These are phyloP conservation scores for Debaryomyces hansenii DNA, from an alignment of 805 yeast genomes.

Conservation along the genomic window DNA sequence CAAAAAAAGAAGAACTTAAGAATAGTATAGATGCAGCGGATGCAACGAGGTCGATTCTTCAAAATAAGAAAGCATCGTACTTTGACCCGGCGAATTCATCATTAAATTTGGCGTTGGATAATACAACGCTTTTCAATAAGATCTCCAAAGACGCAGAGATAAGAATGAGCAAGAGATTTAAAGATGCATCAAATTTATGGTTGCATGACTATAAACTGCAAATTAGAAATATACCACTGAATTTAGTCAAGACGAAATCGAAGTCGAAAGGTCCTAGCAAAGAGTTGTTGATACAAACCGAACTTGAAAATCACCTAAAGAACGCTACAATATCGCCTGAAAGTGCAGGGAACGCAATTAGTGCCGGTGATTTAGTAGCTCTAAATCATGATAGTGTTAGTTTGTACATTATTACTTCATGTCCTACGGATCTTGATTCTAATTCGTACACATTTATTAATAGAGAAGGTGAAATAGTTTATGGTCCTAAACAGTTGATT, in stretches of 20 bases:
- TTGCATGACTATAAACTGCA: constrained; percentile 2
- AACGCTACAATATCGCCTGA: constrained; percentile 17
- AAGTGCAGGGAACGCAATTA: constrained; percentile 20
- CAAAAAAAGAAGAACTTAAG: not conserved
- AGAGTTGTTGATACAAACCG: not conserved
- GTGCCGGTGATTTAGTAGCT: constrained; percentile 66
- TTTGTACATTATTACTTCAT: constrained; percentile 53
- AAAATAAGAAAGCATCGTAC: constrained; percentile 5
- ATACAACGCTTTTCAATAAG: constrained; percentile 16
- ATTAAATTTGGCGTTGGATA: constrained; percentile 18
- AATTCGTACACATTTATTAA: constrained; percentile 58
- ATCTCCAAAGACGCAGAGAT: constrained; percentile 15
- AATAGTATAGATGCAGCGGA: not conserved
- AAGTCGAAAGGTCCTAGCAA: not conserved
- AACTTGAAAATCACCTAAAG: constrained; percentile 6
- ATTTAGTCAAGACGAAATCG: not conserved
- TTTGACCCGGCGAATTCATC: constrained; percentile 23
- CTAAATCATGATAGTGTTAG: constrained; percentile 44
- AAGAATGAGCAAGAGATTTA: constrained; percentile 20
- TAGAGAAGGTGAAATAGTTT: constrained; percentile 56
- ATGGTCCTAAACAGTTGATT: constrained; percentile 45
- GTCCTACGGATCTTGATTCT: constrained; percentile 50
- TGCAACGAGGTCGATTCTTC: constrained; percentile 2
- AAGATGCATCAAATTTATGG: constrained; percentile 21
- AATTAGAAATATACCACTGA: not conserved